These are phyloP conservation scores for Lachancea quebecensis DNA, from an alignment of 805 yeast genomes.

Conservation along the genomic window DNA sequence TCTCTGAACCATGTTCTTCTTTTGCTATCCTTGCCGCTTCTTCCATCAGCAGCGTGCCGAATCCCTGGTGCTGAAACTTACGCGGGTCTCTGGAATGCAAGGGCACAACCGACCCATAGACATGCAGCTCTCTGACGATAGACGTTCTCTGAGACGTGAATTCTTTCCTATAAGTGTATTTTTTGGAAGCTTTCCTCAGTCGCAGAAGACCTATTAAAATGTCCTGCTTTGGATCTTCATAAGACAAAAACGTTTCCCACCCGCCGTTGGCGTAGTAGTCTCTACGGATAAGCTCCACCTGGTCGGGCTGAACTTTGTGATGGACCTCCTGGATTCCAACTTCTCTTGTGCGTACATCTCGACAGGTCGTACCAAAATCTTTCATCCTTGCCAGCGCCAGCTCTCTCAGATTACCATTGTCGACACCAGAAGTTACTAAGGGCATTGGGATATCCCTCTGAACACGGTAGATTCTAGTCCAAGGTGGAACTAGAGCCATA, in stretches of 20 bases:
- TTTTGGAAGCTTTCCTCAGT: slow-evolving; percentile 80
- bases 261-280: slow-evolving; percentile 98
- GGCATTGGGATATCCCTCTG: slow-evolving; percentile 99
- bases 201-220: slow-evolving; percentile 87
- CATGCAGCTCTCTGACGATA: slow-evolving; percentile 94
- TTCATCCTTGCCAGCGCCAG: slow-evolving; percentile 95
- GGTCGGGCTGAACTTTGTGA: slow-evolving; percentile 93
- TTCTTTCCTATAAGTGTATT: slow-evolving; percentile 86
- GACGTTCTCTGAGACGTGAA: slow-evolving; percentile 79
- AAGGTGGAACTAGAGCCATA: slow-evolving; percentile 93
- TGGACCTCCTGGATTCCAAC: slow-evolving; percentile 99
- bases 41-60: slow-evolving; percentile 95
- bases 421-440: slow-evolving; percentile 93
- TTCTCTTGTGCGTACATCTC: slow-evolving; percentile 96
- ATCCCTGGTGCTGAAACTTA: slow-evolving; percentile 98
- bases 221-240: slow-evolving; percentile 96
- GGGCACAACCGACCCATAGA: slow-evolving; percentile 96
- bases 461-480: slow-evolving; percentile 98
- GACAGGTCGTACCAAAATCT: slow-evolving; percentile 91
- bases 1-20: slow-evolving; percentile 89
- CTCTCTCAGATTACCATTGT: slow-evolving; percentile 93
- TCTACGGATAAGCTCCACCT: slow-evolving; percentile 89
- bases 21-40: slow-evolving; percentile 95
- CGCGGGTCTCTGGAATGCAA: slow-evolving; percentile 94
- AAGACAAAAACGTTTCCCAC: slow-evolving; percentile 94